Evolutionary conservation across 2,329 filamentous ascomycete genomes (phyloP), one percentile per base, ranked within the genome.

Genomic region (Fusarium keratoplasticum): DNA sequence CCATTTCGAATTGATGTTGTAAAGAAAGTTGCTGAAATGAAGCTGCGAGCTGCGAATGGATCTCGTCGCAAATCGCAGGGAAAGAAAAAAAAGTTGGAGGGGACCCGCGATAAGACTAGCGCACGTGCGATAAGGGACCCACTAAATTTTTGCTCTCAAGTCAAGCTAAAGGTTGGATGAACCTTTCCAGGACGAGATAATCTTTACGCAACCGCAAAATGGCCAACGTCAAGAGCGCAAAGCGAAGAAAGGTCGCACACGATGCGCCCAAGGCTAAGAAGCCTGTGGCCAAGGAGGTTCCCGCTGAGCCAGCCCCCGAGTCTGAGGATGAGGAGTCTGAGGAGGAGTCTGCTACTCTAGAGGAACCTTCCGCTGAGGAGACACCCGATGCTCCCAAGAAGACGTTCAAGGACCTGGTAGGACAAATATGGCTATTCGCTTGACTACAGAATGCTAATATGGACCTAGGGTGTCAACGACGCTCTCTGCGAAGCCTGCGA

Each of bases 401-500:
- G 83, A 90, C 90, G 0, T 94, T 94, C 78, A 90, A 89, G 64
- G 92, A 94, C 36, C 81, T 94, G 52, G 88, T 89, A 81, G 33
- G 83, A 31, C 25, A 2, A 8, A 27, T 5, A n/a, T 20, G 2
- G 8, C 11, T 11, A n/a, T 20, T 14, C 25, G 13, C 33, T 5
- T 20, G 18, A 11, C 1, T 44, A 29, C 4, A 27, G 5, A 10
- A 18, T 3, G n/a, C 77, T 78, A 71, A 80, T 47, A 20, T 22
- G 58, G 40, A 40, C 5, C 3, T 63, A 92, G 90, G 96, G 96
- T 27, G 89, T 98, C 59, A 93, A 95, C 67, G 94, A 97, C 65
- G 90, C 93, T 33, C 88, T 99, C 62, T 97, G 94, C 84, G 95
- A 98, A 81, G 95, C 96, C 59, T 98, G 96, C 84, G 89, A 89